Evolutionary conservation across 768 basidiomycete species (phyloP).

Genomic region (Russula emetica): DNA sequence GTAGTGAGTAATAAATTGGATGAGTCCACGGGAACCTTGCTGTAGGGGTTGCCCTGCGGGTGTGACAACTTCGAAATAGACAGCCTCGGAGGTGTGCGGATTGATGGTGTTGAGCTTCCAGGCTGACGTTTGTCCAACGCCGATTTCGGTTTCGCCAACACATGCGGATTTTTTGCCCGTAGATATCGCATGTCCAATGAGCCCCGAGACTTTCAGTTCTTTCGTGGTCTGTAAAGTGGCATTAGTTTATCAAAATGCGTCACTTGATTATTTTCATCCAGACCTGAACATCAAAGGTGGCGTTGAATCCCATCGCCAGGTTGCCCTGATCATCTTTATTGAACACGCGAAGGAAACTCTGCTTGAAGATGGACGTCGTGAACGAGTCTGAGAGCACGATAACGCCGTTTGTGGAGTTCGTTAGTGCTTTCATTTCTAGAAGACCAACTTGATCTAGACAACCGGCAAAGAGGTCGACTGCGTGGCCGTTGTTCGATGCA

Average conservation of each 20-base stretch:
- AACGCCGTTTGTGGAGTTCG: conserved; percentile 94
- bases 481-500: conserved; percentile 90
- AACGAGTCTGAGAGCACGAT: conserved; percentile 97
- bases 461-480: conserved; percentile 92
- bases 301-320: conserved; percentile 97
- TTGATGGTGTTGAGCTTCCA: conserved; percentile 95
- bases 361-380: conserved; percentile 97
- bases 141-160: conserved; percentile 98
- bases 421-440: conserved; percentile 93
- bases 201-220: conserved; percentile 95
- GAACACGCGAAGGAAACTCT: conserved; percentile 91
- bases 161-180: conserved; percentile 94
- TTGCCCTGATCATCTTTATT: conserved; percentile 89
- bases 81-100: conserved; percentile 80
- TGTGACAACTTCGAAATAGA: conserved; percentile 98
- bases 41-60: conserved; percentile 91
- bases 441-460: conserved; percentile 98
- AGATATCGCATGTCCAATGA: conserved; percentile 97
- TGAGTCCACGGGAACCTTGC: conserved; percentile 86
- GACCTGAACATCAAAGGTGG: conserved; percentile 96
- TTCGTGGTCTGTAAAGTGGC: conserved; percentile 74
- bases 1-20: conserved; percentile 98
- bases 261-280: conserved; percentile 18
- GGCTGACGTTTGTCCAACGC: conserved; percentile 96
- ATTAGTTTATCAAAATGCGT: conserved; percentile 2